Conservation (phyloP, 805 yeast species). For the Metschnikowia sp. region DNA sequence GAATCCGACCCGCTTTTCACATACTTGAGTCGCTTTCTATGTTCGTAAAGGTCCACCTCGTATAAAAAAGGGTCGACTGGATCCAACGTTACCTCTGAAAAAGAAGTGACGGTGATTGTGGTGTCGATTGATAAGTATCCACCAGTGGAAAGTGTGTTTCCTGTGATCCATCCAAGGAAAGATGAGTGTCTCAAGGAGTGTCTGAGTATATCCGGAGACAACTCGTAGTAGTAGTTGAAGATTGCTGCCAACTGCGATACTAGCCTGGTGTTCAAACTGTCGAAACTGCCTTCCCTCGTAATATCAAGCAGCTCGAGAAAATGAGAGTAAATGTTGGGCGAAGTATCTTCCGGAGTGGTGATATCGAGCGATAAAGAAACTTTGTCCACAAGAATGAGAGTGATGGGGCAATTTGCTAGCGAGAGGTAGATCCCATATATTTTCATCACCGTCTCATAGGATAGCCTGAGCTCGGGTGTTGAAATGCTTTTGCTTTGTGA, state of each 20-base stretch:
- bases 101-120: constrained; percentile 14
- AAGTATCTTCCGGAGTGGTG: constrained; percentile 20
- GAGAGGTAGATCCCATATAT: constrained; percentile 24
- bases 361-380: constrained; percentile 26
- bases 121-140: constrained; percentile 19
- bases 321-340: constrained; percentile 22
- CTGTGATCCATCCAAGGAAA: constrained; percentile 18
- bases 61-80: constrained; percentile 17
- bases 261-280: constrained; percentile 14
- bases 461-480: constrained; percentile 8
- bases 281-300: constrained; percentile 1
- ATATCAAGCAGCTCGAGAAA: constrained; percentile 17
- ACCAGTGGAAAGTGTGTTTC: constrained; percentile 11
- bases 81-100: constrained; percentile 12
- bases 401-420: constrained; percentile 24
- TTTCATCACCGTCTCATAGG: constrained; percentile 25
- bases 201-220: constrained; percentile 15
- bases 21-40: constrained; percentile 7
- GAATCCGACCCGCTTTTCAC: background rate
- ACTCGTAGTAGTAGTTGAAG: constrained; percentile 21
- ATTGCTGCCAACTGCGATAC: constrained; percentile 25
- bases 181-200: constrained; percentile 13
- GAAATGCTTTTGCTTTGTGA: background rate
- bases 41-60: constrained; percentile 18
- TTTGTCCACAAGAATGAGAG: constrained; percentile 19